These are phyloP conservation scores for Shiraia bambusicola DNA, from an alignment of 2,329 filamentous ascomycete genomes.

Conservation along the genomic window DNA sequence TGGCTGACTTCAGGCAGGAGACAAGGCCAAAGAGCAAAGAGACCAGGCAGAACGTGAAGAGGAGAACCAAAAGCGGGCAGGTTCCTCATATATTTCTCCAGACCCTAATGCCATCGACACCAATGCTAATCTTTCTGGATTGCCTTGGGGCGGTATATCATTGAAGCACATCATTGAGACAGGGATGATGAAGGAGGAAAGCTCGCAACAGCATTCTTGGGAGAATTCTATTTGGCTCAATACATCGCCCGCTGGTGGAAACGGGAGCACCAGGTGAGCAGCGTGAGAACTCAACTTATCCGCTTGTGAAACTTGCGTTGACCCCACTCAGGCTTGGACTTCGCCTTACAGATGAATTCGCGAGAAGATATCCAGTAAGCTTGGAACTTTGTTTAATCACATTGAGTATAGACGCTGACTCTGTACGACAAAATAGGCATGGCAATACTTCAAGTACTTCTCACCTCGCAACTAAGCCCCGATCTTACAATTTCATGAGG, in stretches of 20 bases:
- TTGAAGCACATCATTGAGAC: conserved; percentile 55
- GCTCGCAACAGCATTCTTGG: conserved; percentile 44
- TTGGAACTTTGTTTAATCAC: no score
- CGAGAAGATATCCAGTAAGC: conserved; percentile 32
- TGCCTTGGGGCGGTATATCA: conserved; percentile 72
- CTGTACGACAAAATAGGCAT: conserved; percentile 11
- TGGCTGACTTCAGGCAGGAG: conserved; percentile 52
- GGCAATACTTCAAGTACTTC: conserved; percentile 24
- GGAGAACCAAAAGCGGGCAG: conserved; percentile 65
- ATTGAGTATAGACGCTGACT: no score
- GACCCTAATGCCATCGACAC: conserved; percentile 56
- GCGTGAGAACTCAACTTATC: conserved; percentile 29
- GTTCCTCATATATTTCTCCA: conserved; percentile 64
- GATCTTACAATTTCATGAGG: no score
- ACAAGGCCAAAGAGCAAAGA: conserved; percentile 67
- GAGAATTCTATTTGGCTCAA: conserved; percentile 44
- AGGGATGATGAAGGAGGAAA: conserved; percentile 49
- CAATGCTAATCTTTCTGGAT: conserved; percentile 61
- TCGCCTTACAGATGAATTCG: conserved; percentile 45
- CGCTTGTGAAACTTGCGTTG: conserved; percentile 19
- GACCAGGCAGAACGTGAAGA: conserved; percentile 65
- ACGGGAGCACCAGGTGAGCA: conserved; percentile 45
- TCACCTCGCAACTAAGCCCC: conserved; percentile 21
- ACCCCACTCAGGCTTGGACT: conserved; percentile 40
- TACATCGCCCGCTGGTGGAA: conserved; percentile 42